Base-by-base conservation (phyloP, 2,329 filamentous ascomycete genomes). In the Penicillium sp. region DNA sequence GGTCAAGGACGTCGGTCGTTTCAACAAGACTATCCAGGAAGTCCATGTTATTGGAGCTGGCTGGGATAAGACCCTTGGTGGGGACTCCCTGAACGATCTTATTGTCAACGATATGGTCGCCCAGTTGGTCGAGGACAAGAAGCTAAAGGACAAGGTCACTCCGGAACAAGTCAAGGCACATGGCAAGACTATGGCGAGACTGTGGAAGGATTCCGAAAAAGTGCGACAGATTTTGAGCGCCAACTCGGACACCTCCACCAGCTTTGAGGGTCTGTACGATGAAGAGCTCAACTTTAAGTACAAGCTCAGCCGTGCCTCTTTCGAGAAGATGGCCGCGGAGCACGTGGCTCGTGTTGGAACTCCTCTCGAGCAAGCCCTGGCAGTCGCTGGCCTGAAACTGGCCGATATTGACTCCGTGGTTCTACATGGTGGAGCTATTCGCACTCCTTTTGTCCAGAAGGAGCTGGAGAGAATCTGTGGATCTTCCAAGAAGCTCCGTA, bases 11-110 rank as follows among this genome's bases (percentile, higher is more conserved):
- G 71, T 91, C 39, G 90, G 89, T 51, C 89, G 86, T 65, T 91
- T 80, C 73, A 97, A 96, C 76, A 97, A 97, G 79, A 96, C 89
- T 1, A 72, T 98, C 20, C 93, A 97, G 63, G 93, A 98, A 64
- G 84, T 97, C n/a, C 81, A 88, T 47, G 87, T 94, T 25, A 57
- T 96, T 30, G 90, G 91, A 42, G 79, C 79, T 53, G 88, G 87
- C 45, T 98, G 87, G 86, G 93, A 98, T 60, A 80, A 81, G 58
- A 86, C 84, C 3, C 81, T 98, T 13, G 93, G 93, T 43, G 93
- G 93, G 39, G 91, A 98, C 62, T 76, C 84, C 21, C 76, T 98
- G 47, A 98, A 96, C 65, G 79, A 85, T 42, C 73, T 95, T 45
- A 88, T 98, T 52, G 77, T 95, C 34, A 81, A 95, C 51, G 84